These are phyloP conservation scores for Annulohypoxylon nitens DNA, from an alignment of 495 filamentous ascomycete genomes.

Conservation along the genomic window DNA sequence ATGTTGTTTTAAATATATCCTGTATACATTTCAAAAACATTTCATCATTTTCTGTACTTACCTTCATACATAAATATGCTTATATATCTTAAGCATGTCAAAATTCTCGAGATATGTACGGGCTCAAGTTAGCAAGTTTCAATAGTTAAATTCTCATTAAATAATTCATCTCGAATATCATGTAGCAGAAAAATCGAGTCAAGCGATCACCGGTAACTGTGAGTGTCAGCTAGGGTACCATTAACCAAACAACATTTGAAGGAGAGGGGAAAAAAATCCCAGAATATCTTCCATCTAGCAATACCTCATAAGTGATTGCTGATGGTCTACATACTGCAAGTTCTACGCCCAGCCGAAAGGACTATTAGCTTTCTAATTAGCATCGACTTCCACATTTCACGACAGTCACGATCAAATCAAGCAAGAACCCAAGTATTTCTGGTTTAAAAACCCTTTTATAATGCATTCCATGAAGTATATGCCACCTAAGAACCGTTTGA, in stretches of 20 bases:
- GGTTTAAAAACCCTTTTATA: not conserved
- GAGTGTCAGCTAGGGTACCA: too few species aligned
- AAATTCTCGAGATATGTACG: too few species aligned
- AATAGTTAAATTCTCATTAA: too few species aligned
- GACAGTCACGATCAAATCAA: not conserved
- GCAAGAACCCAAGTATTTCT: not conserved
- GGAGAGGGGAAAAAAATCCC: not conserved
- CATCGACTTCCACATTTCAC: not conserved
- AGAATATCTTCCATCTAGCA: not conserved
- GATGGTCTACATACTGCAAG: not conserved
- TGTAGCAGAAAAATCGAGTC: too few species aligned
- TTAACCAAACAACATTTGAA: too few species aligned
- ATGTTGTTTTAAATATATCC: constrained; percentile 1
- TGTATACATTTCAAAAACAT: not conserved
- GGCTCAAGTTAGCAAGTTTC: too few species aligned
- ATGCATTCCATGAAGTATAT: not conserved
- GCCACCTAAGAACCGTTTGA: not conserved
- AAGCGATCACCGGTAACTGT: too few species aligned
- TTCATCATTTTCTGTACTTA: not conserved
- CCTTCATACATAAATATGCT: not conserved
- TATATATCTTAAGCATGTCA: too few species aligned
- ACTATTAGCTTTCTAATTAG: not conserved
- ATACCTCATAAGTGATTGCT: too few species aligned
- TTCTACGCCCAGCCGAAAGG: not conserved
- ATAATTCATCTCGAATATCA: too few species aligned